phyloP scores from a whole-genome alignment of 139 green algal genomes.

The Closterium sp. region DNA sequence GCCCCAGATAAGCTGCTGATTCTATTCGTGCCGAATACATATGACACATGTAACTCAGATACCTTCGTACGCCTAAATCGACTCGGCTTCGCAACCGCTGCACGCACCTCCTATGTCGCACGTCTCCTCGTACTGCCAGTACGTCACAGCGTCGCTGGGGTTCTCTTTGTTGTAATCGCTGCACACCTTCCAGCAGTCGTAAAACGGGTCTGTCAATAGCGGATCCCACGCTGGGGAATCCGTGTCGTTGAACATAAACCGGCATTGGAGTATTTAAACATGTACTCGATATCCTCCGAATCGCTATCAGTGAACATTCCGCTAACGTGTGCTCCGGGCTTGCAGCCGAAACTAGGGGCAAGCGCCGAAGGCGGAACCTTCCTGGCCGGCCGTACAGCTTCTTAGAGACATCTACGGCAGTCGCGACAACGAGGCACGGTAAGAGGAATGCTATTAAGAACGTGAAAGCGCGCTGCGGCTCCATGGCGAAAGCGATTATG shows the following conservation, averaged over 20 bases:
- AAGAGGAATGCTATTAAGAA: not conserved
- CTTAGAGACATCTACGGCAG: not conserved
- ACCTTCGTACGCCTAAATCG: no score
- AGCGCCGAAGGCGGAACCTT: not conserved
- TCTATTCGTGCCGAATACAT: not conserved
- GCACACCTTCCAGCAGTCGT: not conserved
- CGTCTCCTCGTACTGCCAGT: conserved; percentile 11
- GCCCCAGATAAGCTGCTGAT: no score
- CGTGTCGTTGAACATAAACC: not conserved
- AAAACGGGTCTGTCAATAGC: not conserved
- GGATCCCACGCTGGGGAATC: not conserved
- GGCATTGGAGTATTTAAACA: not conserved
- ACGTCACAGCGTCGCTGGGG: not conserved
- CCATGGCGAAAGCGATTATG: not conserved
- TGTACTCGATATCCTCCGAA: not conserved
- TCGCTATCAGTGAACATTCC: not conserved
- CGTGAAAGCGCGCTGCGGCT: not conserved
- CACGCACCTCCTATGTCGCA: not conserved
- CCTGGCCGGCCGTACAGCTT: not conserved
- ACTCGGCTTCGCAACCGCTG: not conserved
- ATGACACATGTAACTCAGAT: not conserved
- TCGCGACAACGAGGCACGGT: not conserved
- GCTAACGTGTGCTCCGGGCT: not conserved
- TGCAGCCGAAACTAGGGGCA: not conserved
- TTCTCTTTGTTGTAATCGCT: not conserved